A percentile compares a stretch with the other conserved stretches of the same genome.
phyloP scores from a whole-genome alignment of 768 basidiomycete species.

The Rhodotorula taiwanensis region DNA sequence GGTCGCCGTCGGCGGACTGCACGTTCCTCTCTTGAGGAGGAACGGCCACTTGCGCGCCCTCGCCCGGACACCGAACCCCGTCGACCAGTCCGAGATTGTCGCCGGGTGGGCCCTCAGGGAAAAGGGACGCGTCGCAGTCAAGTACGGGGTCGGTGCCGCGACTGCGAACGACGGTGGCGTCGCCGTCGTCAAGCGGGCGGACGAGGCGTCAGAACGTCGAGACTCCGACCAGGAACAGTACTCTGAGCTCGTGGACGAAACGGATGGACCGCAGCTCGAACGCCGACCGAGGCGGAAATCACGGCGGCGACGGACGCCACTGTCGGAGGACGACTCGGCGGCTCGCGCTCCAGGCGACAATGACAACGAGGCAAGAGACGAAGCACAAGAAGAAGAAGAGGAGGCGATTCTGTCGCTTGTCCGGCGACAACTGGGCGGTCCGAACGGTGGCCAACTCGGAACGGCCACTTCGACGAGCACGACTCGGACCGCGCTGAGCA shows the following conservation, averaged over 20 bases:
- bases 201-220: no score
- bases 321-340: no score
- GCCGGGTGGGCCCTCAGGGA: slow-evolving; percentile 32
- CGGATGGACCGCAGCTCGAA: no score
- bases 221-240: no score
- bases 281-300: no score
- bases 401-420: neutral
- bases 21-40: slow-evolving; percentile 17
- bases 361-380: neutral
- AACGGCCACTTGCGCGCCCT: slow-evolving; percentile 15
- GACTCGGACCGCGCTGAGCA: slow-evolving; percentile 1
- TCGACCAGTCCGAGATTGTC: slow-evolving; percentile 14
- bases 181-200: no score
- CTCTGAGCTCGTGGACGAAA: no score
- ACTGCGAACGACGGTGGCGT: no score
- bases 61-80: neutral
- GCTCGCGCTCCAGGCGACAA: no score
- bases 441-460: neutral
- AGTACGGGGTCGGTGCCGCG: slow-evolving; percentile 15
- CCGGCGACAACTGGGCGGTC: neutral
- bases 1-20: neutral
- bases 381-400: neutral
- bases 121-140: slow-evolving; percentile 16
- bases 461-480: neutral
- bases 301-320: neutral